Evolutionary conservation across 202 grass and related monocot species (phyloP), one percentile per base, ranked within the genome.

Genomic region (Tripidium arundinaceum): DNA sequence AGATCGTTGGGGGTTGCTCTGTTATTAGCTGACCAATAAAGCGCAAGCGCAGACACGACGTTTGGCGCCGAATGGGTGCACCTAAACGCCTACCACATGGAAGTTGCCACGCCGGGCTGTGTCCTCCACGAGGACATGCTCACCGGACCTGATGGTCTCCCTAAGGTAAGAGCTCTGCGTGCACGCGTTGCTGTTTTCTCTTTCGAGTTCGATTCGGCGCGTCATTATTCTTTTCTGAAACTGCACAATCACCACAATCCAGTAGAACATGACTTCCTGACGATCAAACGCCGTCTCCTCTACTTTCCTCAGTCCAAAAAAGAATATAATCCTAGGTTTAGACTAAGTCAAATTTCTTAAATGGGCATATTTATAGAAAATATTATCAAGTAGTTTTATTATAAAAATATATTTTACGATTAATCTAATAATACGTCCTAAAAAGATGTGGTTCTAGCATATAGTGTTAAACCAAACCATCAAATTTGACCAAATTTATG

Each of bases 1-100:
- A 46, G 40, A 46, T 28, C 54, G 54, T 57, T 57, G n/a, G 52
- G n/a, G n/a, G n/a, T 22, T 21, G 52, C 52, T 84, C 65, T 18
- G 72, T 50, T 19, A 60, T 81, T 87, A 82, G 85, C 43, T 83
- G 85, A 85, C 73, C 85, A 91, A 50, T 1, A 49, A 47, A 49
- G 46, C 46, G 15, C 46, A 18, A 85, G 37, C 5, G 26, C 19
- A 26, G 41, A 1, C 13, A 29, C 27, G 57, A 43, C 6, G 46
- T 83, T 59, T 28, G 66, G 65, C 55, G 66, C 29, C 66, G 15
- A 72, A 73, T 29, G 58, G 79, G 66, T 83, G 80, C 73, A 82
- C 79, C 85, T 57, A 80, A 26, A 55, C 60, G 27, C 13, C 46
- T 19, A 57, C 36, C 62, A n/a, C 33, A 38, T 69, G 19, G 24